Conservation (phyloP, 1,284 basidiomycete species). For the Leccinum cinnamomeum region DNA sequence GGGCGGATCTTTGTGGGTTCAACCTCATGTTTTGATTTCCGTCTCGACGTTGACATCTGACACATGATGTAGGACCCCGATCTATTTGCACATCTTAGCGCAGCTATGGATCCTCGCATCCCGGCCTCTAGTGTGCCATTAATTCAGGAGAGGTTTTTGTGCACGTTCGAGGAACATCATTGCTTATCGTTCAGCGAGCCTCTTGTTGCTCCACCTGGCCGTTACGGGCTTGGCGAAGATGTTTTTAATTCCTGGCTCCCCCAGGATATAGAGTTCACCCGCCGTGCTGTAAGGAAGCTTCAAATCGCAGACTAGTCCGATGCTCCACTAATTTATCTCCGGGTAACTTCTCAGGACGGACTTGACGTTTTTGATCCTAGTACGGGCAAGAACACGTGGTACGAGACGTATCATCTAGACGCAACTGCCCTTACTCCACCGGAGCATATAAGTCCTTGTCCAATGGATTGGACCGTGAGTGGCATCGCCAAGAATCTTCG, state of each 20-base stretch:
- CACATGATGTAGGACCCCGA: slow-evolving; percentile 27
- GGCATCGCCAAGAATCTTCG: slow-evolving; percentile 27
- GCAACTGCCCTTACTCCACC: slow-evolving; percentile 36
- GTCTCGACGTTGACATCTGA: slow-evolving; percentile 16
- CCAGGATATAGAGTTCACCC: slow-evolving; percentile 32
- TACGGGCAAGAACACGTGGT: slow-evolving; percentile 38
- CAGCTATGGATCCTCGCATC: slow-evolving; percentile 23
- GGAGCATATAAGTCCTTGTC: slow-evolving; percentile 34
- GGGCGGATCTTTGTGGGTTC: slow-evolving; percentile 42
- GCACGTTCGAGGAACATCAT: slow-evolving; percentile 46
- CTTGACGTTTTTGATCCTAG: slow-evolving; percentile 41
- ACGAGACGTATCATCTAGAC: slow-evolving; percentile 42
- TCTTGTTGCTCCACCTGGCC: slow-evolving; percentile 36
- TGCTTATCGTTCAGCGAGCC: slow-evolving; percentile 41
- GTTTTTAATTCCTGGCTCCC: slow-evolving; percentile 50
- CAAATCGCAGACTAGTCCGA: not conserved
- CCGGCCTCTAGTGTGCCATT: slow-evolving; percentile 29
- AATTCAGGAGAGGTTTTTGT: slow-evolving; percentile 40
- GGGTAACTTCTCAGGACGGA: slow-evolving; percentile 36
- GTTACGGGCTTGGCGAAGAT: slow-evolving; percentile 39
- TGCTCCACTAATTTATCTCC: slow-evolving; percentile 15
- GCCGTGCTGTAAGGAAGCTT: slow-evolving; percentile 35
- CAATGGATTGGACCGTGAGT: slow-evolving; percentile 22
- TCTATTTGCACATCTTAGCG: slow-evolving; percentile 26
- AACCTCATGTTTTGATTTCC: slow-evolving; percentile 5